Evolutionary conservation across 1,139 yeast species (phyloP).

Genomic region (Hansenula lynferdii): DNA sequence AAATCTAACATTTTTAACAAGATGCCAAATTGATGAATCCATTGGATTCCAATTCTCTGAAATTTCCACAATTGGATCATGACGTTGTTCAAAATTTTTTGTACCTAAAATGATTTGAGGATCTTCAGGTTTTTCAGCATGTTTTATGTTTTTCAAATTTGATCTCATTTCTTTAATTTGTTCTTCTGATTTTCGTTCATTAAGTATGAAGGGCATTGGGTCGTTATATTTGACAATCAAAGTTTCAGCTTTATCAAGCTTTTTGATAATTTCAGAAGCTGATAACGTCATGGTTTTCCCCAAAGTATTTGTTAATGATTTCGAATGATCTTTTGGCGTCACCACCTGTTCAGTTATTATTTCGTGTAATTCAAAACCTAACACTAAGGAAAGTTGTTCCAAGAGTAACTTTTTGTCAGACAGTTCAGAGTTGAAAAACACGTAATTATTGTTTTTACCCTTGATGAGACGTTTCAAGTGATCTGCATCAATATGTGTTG

Average conservation of each 20-base stretch:
- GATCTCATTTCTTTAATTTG: slow-evolving; percentile 10
- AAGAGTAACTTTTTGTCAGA: slow-evolving; percentile 6
- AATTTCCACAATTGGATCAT: slow-evolving; percentile 19
- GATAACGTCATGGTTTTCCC: slow-evolving; percentile 6
- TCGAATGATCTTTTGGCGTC: slow-evolving; percentile 8
- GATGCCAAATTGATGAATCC: slow-evolving; percentile 17
- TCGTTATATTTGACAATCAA: slow-evolving; percentile 9
- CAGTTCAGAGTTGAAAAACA: slow-evolving; percentile 14
- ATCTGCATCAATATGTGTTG: neutral
- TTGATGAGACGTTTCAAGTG: neutral
- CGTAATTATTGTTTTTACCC: neutral
- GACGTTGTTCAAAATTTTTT: slow-evolving; percentile 14
- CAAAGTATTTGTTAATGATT: slow-evolving; percentile 6
- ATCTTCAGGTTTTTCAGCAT: slow-evolving; percentile 4
- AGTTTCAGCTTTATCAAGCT: slow-evolving; percentile 9
- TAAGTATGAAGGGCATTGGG: slow-evolving; percentile 12
- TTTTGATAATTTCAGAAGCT: slow-evolving; percentile 13
- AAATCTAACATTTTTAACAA: slow-evolving; percentile 9
- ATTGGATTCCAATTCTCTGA: slow-evolving; percentile 14
- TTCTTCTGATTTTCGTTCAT: slow-evolving; percentile 12
- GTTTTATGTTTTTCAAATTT: slow-evolving; percentile 2
- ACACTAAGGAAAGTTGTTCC: slow-evolving; percentile 7
- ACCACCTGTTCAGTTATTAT: slow-evolving; percentile 6
- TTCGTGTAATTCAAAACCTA: slow-evolving; percentile 15
- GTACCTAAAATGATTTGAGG: slow-evolving; percentile 8